Conservation (phyloP, 1,284 basidiomycete species). For the Melampsora larici-populina region DNA sequence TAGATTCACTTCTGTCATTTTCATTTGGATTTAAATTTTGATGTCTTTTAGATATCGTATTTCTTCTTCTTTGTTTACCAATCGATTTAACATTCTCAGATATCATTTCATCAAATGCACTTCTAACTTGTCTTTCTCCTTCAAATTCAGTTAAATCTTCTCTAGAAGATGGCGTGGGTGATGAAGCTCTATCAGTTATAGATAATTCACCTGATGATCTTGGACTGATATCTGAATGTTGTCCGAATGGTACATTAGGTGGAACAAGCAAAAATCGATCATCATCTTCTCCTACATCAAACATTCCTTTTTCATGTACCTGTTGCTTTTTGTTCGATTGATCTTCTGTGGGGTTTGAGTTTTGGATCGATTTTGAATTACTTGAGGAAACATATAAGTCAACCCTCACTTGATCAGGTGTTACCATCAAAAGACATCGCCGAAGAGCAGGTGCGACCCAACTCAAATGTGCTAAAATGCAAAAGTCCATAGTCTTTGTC, state of each 20-base stretch:
- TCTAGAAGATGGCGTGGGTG: not conserved
- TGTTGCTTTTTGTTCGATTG: not conserved
- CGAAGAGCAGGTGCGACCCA: slow-evolving; percentile 73
- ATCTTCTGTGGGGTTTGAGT: not conserved
- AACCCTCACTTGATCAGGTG: slow-evolving; percentile 64
- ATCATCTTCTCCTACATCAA: slow-evolving; percentile 5
- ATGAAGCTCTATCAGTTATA: not conserved
- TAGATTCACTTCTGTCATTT: not conserved
- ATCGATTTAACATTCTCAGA: slow-evolving; percentile 31
- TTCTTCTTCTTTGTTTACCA: slow-evolving; percentile 22
- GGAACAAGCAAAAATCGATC: slow-evolving; percentile 20
- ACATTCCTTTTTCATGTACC: not conserved
- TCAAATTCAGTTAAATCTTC: slow-evolving; percentile 41
- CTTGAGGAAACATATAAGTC: slow-evolving; percentile 72
- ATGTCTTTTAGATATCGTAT: not conserved
- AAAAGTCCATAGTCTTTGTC: not conserved
- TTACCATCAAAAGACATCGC: slow-evolving; percentile 66
- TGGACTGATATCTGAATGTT: not conserved
- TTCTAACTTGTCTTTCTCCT: slow-evolving; percentile 28
- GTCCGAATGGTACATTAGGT: slow-evolving; percentile 23
- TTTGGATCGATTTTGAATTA: not conserved
- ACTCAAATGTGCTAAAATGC: slow-evolving; percentile 66
- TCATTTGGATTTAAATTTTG: not conserved
- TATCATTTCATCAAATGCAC: slow-evolving; percentile 27
- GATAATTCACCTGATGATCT: not conserved